A percentile compares a stretch with the other conserved stretches of the same genome.
These are phyloP conservation scores for Chrysosporium queenslandicum DNA, from an alignment of 2,329 filamentous ascomycete species.

Conservation along the genomic window DNA sequence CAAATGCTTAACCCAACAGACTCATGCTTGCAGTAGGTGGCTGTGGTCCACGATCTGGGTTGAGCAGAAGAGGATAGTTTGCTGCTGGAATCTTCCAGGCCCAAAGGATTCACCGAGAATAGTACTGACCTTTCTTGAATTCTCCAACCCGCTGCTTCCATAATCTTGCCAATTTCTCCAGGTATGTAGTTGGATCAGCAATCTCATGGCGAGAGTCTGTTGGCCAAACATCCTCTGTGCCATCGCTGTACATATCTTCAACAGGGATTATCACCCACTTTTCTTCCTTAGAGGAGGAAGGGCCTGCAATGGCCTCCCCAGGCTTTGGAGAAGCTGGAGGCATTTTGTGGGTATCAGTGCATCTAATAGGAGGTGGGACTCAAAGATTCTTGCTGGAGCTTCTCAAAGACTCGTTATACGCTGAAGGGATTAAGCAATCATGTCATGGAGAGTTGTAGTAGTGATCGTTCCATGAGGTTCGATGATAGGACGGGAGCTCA, in stretches of 20 bases:
- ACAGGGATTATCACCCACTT: slow-evolving; percentile 25
- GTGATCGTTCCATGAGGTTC: no score
- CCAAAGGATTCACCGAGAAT: background rate
- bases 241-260: slow-evolving; percentile 32
- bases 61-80: background rate
- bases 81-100: background rate
- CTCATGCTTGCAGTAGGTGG: no score
- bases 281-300: background rate
- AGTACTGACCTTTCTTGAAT: slow-evolving; percentile 27
- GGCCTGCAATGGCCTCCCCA: background rate
- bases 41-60: background rate
- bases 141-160: slow-evolving; percentile 42
- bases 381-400: background rate
- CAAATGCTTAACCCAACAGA: background rate
- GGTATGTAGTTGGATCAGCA: slow-evolving; percentile 34
- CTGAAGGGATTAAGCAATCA: no score
- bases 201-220: slow-evolving; percentile 25
- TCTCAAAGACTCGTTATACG: background rate
- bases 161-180: slow-evolving; percentile 38
- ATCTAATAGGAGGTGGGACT: background rate
- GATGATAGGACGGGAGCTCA: no score
- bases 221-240: slow-evolving; percentile 31
- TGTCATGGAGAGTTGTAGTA: no score
- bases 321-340: background rate
- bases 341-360: background rate